Evolutionary conservation across 768 basidiomycete genomes (phyloP), one percentile per base, ranked within the genome.

Genomic region (Paxillus involutus): DNA sequence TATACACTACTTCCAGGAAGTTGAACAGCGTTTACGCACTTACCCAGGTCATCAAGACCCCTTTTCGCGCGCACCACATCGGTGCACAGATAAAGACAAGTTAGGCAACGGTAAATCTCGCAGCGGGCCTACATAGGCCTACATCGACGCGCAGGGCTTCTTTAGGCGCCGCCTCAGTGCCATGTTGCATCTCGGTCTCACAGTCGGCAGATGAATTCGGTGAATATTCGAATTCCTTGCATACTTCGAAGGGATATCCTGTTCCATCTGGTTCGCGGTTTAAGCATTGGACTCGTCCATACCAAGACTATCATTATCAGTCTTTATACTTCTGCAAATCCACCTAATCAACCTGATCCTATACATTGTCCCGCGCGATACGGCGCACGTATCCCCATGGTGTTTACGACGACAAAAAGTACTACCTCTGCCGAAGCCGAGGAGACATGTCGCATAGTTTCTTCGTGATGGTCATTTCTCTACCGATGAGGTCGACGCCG

Each of bases 391-490:
- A 75, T 90, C 32, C 85, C 86, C 6, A 86, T 85, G 63, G 86
- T 85, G 0, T 91, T 90, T 66, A 89, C 88, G 1, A 80, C 87
- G 1, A 91, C 88, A 0, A 86, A 89, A 56, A 75, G 81, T 0
- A 80, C 83, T 3, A 63, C 81, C 32, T 67, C 80, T 13, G 66
- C 75, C 37, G 55, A 67, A 41, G 58, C 67, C n/a, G 73, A 77
- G 44, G 71, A 79, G 61, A 66, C 40, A 17, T 6, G 26, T 3
- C 26, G 6, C 26, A 26, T 26, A 6, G 26, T 26, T 26, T 26
- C 26, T 26, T 6, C 26, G 6, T 26, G 26, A 26, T 26, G 26
- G 26, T 26, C 6, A 26, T 4, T 26, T 26, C 2, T 26, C 4
- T 65, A 88, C 88, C 0, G 88, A 90, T 62, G 88, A 88, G 6